Base-by-base conservation (phyloP, 306 rosid species). In the Casuarina equisetifolia region DNA sequence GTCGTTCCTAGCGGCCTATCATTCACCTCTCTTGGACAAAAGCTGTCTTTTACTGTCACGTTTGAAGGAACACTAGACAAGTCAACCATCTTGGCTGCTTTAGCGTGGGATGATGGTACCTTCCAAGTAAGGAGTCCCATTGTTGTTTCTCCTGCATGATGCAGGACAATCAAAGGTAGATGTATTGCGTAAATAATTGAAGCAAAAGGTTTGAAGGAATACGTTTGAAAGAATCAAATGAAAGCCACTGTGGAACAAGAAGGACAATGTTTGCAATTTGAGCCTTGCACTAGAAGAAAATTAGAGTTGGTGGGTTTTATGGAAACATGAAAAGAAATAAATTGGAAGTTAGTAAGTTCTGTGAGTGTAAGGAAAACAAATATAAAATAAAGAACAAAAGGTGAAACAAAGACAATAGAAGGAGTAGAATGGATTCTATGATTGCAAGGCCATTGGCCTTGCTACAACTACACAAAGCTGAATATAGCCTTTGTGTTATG, bases 51-150 rank as follows among this genome's bases (percentile, higher is more conserved):
- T 50, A n/a, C 40, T 0, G 25, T 84, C 49, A 44, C 11, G 0
- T 39, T 84, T 48, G 13, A 9, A 48, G 50, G 50, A 46, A 46
- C 12, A 8, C 2, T 6, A 46, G 2, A 46, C 9, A 46, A 46
- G 9, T 46, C 9, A 1, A 46, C 7, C 7, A 11, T 46, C 50
- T 46, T 11, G 2, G 50, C 10, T 46, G 7, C 50, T 6, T 46
- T 19, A 46, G 50, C 2, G 50, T 46, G 50, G 50, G 10, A 46
- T 44, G 86, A 85, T 63, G 80, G 82, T 0, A 76, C 38, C 3
- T 49, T 61, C 58, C 80, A 79, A 53, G 88, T 85, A 15, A 85
- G 89, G 77, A 85, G 76, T 44, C 84, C 86, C 9, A 82, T 82
- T 72, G 72, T 76, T 3, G 76, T 81, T 19, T 81, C 43, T 19